phyloP scores from a whole-genome alignment of 2,329 filamentous ascomycete genomes.

The Cercospora zeina region DNA sequence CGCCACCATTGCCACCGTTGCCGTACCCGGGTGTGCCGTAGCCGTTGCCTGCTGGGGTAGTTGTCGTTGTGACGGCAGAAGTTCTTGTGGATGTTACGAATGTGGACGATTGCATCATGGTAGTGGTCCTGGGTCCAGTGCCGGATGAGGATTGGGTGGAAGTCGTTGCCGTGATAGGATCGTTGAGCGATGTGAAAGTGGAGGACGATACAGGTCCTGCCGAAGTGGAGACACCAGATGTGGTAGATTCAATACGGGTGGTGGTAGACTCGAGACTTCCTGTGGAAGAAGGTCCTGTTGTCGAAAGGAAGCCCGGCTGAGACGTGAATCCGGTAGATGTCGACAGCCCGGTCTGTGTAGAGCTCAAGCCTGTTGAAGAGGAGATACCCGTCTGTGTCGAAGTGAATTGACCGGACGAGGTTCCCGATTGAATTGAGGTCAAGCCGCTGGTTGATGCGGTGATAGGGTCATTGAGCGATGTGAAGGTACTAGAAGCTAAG shows the following conservation, averaged over 20 bases:
- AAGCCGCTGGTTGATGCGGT: neutral
- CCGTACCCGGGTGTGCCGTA: no score
- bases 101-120: neutral
- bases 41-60: neutral
- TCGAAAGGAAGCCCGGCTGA: neutral
- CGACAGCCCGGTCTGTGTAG: neutral
- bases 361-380: neutral
- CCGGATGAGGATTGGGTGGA: neutral
- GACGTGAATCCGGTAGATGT: neutral
- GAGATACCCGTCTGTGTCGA: neutral
- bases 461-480: neutral
- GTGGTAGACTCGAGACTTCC: neutral
- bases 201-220: no score
- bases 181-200: no score
- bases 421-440: no score
- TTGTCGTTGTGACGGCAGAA: neutral
- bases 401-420: neutral
- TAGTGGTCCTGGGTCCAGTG: neutral
- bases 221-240: neutral
- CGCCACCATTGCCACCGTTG: neutral
- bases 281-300: neutral
- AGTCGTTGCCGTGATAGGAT: neutral
- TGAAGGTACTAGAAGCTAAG: neutral
- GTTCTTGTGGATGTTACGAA: neutral
- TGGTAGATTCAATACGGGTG: neutral